phyloP scores from a whole-genome alignment of 768 basidiomycete species.

The Porphyrellus cyaneotinctus region DNA sequence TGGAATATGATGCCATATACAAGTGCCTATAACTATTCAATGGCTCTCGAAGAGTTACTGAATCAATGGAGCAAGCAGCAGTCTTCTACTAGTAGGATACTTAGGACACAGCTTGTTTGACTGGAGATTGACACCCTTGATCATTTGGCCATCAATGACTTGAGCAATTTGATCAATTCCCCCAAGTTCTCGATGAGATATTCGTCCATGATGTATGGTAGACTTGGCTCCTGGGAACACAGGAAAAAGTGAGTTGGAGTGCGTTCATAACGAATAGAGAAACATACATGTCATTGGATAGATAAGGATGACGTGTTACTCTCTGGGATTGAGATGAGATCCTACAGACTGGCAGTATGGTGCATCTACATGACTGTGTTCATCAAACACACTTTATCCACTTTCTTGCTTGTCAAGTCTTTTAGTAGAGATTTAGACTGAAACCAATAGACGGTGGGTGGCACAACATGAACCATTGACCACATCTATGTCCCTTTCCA shows the following conservation, averaged over 20 bases:
- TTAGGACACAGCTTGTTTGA: slow-evolving; percentile 97
- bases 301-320: slow-evolving; percentile 87
- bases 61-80: slow-evolving; percentile 90
- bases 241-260: background rate
- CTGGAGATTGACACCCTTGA: slow-evolving; percentile 96
- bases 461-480: slow-evolving; percentile 73
- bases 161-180: slow-evolving; percentile 93
- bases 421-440: background rate
- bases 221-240: slow-evolving; percentile 77
- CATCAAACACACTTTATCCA: slow-evolving; percentile 95
- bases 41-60: slow-evolving; percentile 48
- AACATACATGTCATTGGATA: slow-evolving; percentile 83
- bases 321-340: slow-evolving; percentile 51
- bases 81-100: slow-evolving; percentile 96
- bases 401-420: slow-evolving; percentile 95
- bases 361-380: slow-evolving; percentile 99
- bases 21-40: background rate
- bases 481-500: slow-evolving; percentile 98
- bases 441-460: background rate
- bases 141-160: slow-evolving; percentile 86
- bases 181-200: slow-evolving; percentile 92
- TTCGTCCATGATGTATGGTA: slow-evolving; percentile 97
- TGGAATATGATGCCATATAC: slow-evolving; percentile 27
- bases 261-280: background rate
- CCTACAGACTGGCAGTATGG: background rate